Conservation (phyloP, 2,329 filamentous ascomycete species). For the Ampelomyces quisqualis region DNA sequence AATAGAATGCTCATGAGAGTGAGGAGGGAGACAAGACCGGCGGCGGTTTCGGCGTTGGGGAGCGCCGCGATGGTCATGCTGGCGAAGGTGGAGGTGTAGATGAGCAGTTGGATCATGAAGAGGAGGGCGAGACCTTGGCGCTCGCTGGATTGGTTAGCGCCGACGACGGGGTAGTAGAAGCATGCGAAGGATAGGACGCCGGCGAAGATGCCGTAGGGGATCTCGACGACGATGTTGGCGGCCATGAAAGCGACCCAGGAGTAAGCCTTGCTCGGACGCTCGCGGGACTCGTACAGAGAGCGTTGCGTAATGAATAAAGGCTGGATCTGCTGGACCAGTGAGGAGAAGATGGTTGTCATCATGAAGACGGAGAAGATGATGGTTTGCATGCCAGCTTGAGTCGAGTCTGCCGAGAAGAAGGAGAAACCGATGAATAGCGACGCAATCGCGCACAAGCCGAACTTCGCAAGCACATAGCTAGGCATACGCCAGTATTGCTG, state of each 20-base stretch:
- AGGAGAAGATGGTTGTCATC: constrained; percentile 46
- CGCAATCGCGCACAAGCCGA: constrained; percentile 27
- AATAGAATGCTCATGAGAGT: constrained; percentile 51
- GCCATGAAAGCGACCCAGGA: constrained; percentile 74
- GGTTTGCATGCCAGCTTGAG: constrained; percentile 48
- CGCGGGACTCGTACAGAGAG: constrained; percentile 60
- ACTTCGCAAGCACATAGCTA: constrained; percentile 44
- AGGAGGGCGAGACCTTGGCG: constrained; percentile 62
- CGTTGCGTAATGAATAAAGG: constrained; percentile 61
- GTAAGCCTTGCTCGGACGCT: constrained; percentile 68
- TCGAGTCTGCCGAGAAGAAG: constrained; percentile 44
- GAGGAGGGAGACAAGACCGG: constrained; percentile 61
- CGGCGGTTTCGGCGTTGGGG: constrained; percentile 67
- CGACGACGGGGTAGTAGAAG: constrained; percentile 63
- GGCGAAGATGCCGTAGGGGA: constrained; percentile 65
- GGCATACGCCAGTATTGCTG: constrained; percentile 52
- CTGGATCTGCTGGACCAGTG: constrained; percentile 59
- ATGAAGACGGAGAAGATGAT: constrained; percentile 55
- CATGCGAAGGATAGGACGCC: constrained; percentile 63
- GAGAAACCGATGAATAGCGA: constrained; percentile 45
- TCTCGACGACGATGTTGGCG: constrained; percentile 70
- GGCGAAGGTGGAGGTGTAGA: constrained; percentile 71
- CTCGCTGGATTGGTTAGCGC: constrained; percentile 47
- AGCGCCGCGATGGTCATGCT: constrained; percentile 72
- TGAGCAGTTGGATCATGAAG: constrained; percentile 64